Percentiles rank a stretch among this genome's conserved stretches.
phyloP scores from a whole-genome alignment of 2,329 filamentous ascomycete species.

The Aotearoamyces nothofagi region DNA sequence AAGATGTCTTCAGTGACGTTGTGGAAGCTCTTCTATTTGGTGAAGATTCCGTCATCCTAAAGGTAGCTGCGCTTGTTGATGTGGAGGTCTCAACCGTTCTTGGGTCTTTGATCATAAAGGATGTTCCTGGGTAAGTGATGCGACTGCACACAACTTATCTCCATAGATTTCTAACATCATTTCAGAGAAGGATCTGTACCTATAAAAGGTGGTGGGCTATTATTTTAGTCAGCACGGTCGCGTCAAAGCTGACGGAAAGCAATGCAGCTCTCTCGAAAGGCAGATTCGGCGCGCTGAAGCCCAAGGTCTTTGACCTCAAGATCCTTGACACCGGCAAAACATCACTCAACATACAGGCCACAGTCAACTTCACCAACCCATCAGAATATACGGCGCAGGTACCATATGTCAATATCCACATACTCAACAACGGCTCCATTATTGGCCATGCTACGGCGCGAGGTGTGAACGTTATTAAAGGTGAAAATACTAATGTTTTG shows the following conservation, averaged over 20 bases:
- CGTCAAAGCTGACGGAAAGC: slow-evolving; percentile 19
- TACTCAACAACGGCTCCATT: slow-evolving; percentile 57
- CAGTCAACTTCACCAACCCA: slow-evolving; percentile 78
- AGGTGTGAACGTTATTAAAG: slow-evolving; percentile 47
- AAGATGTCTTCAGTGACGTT: slow-evolving; percentile 64
- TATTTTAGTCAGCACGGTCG: slow-evolving; percentile 26
- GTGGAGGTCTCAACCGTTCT: slow-evolving; percentile 70
- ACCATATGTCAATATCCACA: slow-evolving; percentile 65
- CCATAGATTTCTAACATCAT: too few species aligned
- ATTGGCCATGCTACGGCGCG: slow-evolving; percentile 61
- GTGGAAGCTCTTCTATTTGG: slow-evolving; percentile 72
- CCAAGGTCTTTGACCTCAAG: slow-evolving; percentile 54
- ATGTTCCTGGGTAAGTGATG: too few species aligned
- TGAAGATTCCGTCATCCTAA: slow-evolving; percentile 48
- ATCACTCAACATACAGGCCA: slow-evolving; percentile 55
- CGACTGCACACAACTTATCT: too few species aligned
- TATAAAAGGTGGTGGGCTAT: slow-evolving; percentile 87
- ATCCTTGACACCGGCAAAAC: slow-evolving; percentile 58
- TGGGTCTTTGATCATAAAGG: slow-evolving; percentile 65
- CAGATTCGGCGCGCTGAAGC: slow-evolving; percentile 30
- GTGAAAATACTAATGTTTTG: slow-evolving; percentile 55
- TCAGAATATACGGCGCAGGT: slow-evolving; percentile 71
- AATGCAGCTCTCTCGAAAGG: slow-evolving; percentile 41
- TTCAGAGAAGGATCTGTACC: slow-evolving; percentile 71
- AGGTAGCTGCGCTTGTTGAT: slow-evolving; percentile 68